phyloP scores from a whole-genome alignment of 1,284 basidiomycete genomes.

The Trametes hirsuta region DNA sequence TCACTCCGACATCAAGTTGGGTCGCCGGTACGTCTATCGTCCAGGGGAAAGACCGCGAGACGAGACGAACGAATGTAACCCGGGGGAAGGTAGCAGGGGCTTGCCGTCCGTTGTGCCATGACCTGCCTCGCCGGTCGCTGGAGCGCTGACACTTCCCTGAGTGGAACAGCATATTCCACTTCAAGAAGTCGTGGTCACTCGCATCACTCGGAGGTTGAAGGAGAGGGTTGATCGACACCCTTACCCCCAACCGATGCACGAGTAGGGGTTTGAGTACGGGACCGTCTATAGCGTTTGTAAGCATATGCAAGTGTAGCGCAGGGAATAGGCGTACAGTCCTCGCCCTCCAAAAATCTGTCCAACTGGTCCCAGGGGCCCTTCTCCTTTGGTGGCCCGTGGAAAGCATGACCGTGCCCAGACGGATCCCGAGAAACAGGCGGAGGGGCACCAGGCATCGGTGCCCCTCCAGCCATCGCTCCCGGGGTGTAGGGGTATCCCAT shows the following conservation, averaged over 20 bases:
- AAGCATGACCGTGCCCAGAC: not conserved
- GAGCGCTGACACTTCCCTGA: slow-evolving; percentile 65
- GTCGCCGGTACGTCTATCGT: slow-evolving; percentile 56
- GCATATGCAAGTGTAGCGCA: not conserved
- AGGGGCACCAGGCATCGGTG: slow-evolving; percentile 14
- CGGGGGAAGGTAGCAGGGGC: slow-evolving; percentile 78
- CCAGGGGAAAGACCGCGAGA: slow-evolving; percentile 63
- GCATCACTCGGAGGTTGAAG: slow-evolving; percentile 53
- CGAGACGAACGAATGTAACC: slow-evolving; percentile 50
- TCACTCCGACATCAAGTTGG: slow-evolving; percentile 58
- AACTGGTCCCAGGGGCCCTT: slow-evolving; percentile 29
- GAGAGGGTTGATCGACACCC: slow-evolving; percentile 61
- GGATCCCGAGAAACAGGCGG: slow-evolving; percentile 12
- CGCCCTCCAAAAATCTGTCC: slow-evolving; percentile 34
- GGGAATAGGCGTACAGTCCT: slow-evolving; percentile 26
- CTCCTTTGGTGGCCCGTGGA: slow-evolving; percentile 12
- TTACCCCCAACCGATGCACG: slow-evolving; percentile 49
- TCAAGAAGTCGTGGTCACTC: slow-evolving; percentile 49
- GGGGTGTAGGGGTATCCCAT: slow-evolving; percentile 18
- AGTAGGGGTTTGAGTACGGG: slow-evolving; percentile 70
- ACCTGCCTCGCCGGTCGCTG: slow-evolving; percentile 55
- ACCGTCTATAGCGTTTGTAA: slow-evolving; percentile 51
- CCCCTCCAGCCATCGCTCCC: slow-evolving; percentile 7
- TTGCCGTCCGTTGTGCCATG: slow-evolving; percentile 69
- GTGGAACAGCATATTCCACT: slow-evolving; percentile 76